Evolutionary conservation across 2,329 filamentous ascomycete genomes (phyloP).

Genomic region (Aureobasidium vineae): DNA sequence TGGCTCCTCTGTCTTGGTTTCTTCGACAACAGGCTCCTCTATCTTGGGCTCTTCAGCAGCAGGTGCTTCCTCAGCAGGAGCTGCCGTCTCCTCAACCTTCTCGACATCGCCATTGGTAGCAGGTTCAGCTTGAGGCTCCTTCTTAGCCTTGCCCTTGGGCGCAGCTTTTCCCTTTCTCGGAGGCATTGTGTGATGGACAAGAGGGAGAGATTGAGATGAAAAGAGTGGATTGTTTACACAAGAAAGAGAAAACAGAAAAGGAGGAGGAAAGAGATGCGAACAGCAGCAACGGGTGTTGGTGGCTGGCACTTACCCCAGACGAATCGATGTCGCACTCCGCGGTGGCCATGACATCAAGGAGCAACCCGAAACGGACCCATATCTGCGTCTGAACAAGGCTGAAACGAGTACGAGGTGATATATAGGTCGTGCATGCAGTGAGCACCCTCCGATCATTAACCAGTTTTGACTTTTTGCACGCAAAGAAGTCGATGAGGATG

Average conservation of each 20-base stretch:
- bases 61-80: slow-evolving; percentile 1
- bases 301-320: slow-evolving; percentile 24
- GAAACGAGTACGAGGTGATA: slow-evolving; percentile 2
- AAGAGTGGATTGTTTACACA: background rate
- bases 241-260: background rate
- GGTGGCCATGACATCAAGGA: slow-evolving; percentile 17
- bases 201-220: background rate
- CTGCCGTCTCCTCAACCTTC: background rate
- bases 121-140: slow-evolving; percentile 10
- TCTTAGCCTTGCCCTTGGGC: slow-evolving; percentile 22
- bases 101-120: slow-evolving; percentile 14
- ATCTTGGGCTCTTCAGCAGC: slow-evolving; percentile 13
- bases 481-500: background rate
- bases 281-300: slow-evolving; percentile 15
- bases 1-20: background rate
- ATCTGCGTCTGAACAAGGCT: background rate
- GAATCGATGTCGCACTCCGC: slow-evolving; percentile 16
- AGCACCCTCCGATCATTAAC: background rate
- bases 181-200: slow-evolving; percentile 25
- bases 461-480: background rate
- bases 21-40: background rate
- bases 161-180: slow-evolving; percentile 28
- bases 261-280: background rate
- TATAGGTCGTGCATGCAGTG: background rate
- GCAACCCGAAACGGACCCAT: slow-evolving; percentile 2